These are phyloP conservation scores for Carallia brachiata DNA, from an alignment of 345 rosid species.

Conservation along the genomic window DNA sequence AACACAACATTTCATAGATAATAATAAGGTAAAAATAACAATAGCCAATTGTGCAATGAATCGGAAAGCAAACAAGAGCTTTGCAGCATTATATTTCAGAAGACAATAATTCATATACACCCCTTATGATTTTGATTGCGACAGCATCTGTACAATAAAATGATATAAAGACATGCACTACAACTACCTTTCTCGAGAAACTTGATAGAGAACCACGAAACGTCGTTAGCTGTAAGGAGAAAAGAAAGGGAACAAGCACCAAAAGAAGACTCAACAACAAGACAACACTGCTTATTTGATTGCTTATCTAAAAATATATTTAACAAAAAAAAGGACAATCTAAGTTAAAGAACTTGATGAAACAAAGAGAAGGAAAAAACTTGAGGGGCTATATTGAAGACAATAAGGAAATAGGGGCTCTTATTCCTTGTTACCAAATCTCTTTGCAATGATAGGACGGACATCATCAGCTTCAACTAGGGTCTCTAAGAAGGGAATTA, in stretches of 20 bases:
- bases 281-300: constrained; percentile 38
- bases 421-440: constrained; percentile 73
- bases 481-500: constrained; percentile 91
- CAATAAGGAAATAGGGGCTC: constrained; percentile 31
- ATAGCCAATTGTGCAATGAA: not conserved
- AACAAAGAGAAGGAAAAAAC: constrained; percentile 18
- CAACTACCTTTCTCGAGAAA: constrained; percentile 34
- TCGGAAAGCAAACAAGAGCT: constrained; percentile 3
- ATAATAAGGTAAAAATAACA: not conserved
- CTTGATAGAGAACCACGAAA: constrained; percentile 28
- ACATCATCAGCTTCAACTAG: constrained; percentile 85
- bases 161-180: constrained; percentile 31
- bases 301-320: constrained; percentile 28
- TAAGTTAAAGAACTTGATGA: constrained; percentile 32
- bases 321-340: constrained; percentile 17
- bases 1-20: too few relatives aligned
- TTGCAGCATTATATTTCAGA: constrained; percentile 37
- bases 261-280: constrained; percentile 37
- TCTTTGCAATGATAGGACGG: constrained; percentile 86
- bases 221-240: constrained; percentile 31
- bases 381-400: constrained; percentile 33
- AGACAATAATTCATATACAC: constrained; percentile 37
- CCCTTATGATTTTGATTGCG: constrained; percentile 28
- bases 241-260: constrained; percentile 21
- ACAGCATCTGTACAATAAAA: constrained; percentile 41